Percentiles rank a stretch among this genome's conserved stretches.
These are phyloP conservation scores for Neurospora intermedia DNA, from an alignment of 495 filamentous ascomycete species.

Conservation along the genomic window DNA sequence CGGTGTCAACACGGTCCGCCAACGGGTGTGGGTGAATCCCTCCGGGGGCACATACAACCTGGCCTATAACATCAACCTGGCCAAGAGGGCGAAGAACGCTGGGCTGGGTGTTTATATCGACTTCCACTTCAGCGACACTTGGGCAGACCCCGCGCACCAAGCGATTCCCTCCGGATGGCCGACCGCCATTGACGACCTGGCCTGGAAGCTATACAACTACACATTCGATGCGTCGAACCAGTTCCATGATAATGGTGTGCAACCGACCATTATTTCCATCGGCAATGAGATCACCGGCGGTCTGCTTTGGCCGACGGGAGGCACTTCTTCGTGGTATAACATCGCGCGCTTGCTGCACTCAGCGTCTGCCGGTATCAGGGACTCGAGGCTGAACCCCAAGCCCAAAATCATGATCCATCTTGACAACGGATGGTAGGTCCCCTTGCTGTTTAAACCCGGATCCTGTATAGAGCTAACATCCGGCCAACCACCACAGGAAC, in stretches of 20 bases:
- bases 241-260: constrained; percentile 43
- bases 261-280: constrained; percentile 54
- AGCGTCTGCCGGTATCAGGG: constrained; percentile 50
- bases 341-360: constrained; percentile 53
- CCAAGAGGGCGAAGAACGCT: constrained; percentile 49
- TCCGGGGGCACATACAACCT: constrained; percentile 54
- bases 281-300: constrained; percentile 60
- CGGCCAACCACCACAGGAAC: constrained; percentile 23
- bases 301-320: constrained; percentile 53
- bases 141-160: constrained; percentile 37
- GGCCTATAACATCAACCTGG: constrained; percentile 58
- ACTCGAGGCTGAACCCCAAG: constrained; percentile 42
- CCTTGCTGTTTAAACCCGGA: background rate
- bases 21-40: constrained; percentile 65
- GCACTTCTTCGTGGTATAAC: constrained; percentile 40
- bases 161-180: constrained; percentile 52
- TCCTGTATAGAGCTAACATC: background rate
- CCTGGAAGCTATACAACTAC: constrained; percentile 56
- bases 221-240: constrained; percentile 49
- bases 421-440: constrained; percentile 49
- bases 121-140: constrained; percentile 62
- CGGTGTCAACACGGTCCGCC: constrained; percentile 62
- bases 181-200: constrained; percentile 43
- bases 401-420: constrained; percentile 61
- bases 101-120: constrained; percentile 58